A percentile compares a stretch with the other conserved stretches of the same genome.
Evolutionary conservation across 768 basidiomycete species (phyloP).

Genomic region (Rhodotorula toruloides): DNA sequence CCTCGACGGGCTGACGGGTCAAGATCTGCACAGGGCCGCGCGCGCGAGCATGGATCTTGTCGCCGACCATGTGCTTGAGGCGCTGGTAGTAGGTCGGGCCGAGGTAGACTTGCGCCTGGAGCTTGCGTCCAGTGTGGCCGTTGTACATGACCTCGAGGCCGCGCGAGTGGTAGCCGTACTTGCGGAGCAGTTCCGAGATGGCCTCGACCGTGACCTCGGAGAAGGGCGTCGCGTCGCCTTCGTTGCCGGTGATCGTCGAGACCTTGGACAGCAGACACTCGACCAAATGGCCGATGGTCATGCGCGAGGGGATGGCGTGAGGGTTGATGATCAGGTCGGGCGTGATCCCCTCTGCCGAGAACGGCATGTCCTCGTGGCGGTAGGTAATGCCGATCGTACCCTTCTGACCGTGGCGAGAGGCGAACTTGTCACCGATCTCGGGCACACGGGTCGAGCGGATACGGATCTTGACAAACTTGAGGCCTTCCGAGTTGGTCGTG

Average conservation of each 20-base stretch:
- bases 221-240: slow-evolving; percentile 98
- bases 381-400: slow-evolving; percentile 99
- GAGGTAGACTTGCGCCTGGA: slow-evolving; percentile 96
- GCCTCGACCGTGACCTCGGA: slow-evolving; percentile 95
- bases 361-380: slow-evolving; percentile 99
- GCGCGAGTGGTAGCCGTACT: slow-evolving; percentile 92
- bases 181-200: slow-evolving; percentile 82
- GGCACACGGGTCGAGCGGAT: slow-evolving; percentile 93
- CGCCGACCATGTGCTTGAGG: slow-evolving; percentile 97
- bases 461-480: slow-evolving; percentile 97
- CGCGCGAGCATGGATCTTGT: slow-evolving; percentile 98
- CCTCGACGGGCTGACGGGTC: slow-evolving; percentile 95
- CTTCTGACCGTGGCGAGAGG: slow-evolving; percentile 98
- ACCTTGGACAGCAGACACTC: slow-evolving; percentile 96
- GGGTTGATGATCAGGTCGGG: slow-evolving; percentile 98
- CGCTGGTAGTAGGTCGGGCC: slow-evolving; percentile 99
- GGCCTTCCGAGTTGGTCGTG: slow-evolving; percentile 90
- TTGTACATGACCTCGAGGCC: slow-evolving; percentile 96
- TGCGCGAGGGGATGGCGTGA: slow-evolving; percentile 98
- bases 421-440: slow-evolving; percentile 98
- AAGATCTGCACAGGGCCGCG: slow-evolving; percentile 96
- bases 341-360: slow-evolving; percentile 91
- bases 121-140: slow-evolving; percentile 94
- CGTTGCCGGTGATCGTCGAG: slow-evolving; percentile 89
- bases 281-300: slow-evolving; percentile 99